phyloP scores from a whole-genome alignment of 352 stramenopile genomes.

The Phytophthora brassicae region DNA sequence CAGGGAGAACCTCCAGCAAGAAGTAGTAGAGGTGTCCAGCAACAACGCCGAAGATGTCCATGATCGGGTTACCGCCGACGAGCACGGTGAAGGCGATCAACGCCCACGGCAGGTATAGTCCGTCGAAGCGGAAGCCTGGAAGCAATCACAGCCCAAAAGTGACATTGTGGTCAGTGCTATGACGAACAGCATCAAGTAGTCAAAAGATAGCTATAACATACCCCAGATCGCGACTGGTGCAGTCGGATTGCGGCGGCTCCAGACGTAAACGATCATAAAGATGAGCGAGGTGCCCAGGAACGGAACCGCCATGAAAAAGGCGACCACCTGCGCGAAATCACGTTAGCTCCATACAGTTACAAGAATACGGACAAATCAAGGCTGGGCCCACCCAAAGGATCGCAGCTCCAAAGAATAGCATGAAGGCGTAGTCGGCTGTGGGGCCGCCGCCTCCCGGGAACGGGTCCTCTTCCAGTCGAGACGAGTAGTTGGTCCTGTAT shows the following conservation, averaged over 20 bases:
- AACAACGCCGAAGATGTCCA: constrained; percentile 84
- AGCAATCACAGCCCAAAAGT: background rate
- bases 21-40: constrained; percentile 92
- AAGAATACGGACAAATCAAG: too few relatives aligned
- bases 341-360: too few relatives aligned
- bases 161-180: background rate
- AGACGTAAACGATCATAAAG: constrained; percentile 92
- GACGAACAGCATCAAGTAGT: too few relatives aligned
- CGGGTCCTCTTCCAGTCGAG: constrained; percentile 80
- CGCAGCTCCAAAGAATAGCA: constrained; percentile 82
- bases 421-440: constrained; percentile 89
- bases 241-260: constrained; percentile 86
- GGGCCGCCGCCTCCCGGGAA: constrained; percentile 79
- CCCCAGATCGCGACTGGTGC: constrained; percentile 83
- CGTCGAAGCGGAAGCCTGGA: constrained; percentile 84
- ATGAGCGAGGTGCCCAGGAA: constrained; percentile 87
- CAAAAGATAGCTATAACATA: constrained; percentile 18
- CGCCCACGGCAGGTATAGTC: constrained; percentile 87
- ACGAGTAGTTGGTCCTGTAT: constrained; percentile 80
- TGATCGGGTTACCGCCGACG: constrained; percentile 83
- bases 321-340: constrained; percentile 54
- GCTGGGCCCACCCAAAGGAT: constrained; percentile 82
- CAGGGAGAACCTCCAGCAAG: constrained; percentile 82
- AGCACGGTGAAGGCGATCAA: constrained; percentile 90
- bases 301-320: constrained; percentile 80